Evolutionary conservation across 352 stramenopile species (phyloP).

Genomic region (Blastocystis sp.): DNA sequence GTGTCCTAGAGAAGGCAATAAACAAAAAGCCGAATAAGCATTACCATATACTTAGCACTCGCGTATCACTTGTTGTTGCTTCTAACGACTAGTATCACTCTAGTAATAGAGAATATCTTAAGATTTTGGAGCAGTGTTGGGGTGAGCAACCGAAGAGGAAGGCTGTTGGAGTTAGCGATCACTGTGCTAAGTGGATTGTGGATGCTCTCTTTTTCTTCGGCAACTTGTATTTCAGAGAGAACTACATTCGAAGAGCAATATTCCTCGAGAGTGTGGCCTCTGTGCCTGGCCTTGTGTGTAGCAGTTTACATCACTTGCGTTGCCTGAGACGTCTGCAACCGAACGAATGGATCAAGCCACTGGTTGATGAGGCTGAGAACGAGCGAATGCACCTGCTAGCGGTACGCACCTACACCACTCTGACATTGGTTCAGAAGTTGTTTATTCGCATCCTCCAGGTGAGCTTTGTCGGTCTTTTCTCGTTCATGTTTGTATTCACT

Average conservation of each 20-base stretch:
- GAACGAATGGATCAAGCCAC: slow-evolving; percentile 66
- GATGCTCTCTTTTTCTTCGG: slow-evolving; percentile 1
- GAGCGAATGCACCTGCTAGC: slow-evolving; percentile 85
- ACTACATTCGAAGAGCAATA: slow-evolving; percentile 48
- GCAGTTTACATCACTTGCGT: slow-evolving; percentile 51
- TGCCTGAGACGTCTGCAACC: slow-evolving; percentile 19
- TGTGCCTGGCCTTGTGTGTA: slow-evolving; percentile 44
- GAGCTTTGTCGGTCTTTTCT: slow-evolving; percentile 61
- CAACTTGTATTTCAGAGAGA: slow-evolving; percentile 57
- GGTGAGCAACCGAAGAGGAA: slow-evolving; percentile 16
- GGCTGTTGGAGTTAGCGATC: slow-evolving; percentile 9
- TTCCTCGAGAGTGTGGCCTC: slow-evolving; percentile 58
- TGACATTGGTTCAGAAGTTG: slow-evolving; percentile 53
- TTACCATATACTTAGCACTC: slow-evolving; percentile 43
- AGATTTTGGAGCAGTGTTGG: slow-evolving; percentile 43
- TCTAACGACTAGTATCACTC: neutral
- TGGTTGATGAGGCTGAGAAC: slow-evolving; percentile 84
- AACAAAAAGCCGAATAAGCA: slow-evolving; percentile 2
- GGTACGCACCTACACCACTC: slow-evolving; percentile 69
- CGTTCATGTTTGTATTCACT: slow-evolving; percentile 76
- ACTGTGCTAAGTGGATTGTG: slow-evolving; percentile 15
- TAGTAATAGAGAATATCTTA: slow-evolving; percentile 48
- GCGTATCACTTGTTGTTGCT: neutral
- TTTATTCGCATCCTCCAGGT: slow-evolving; percentile 63
- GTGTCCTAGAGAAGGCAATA: neutral